Evolutionary conservation across 2,329 filamentous ascomycete genomes (phyloP).

Genomic region (Xylariaceae sp.): DNA sequence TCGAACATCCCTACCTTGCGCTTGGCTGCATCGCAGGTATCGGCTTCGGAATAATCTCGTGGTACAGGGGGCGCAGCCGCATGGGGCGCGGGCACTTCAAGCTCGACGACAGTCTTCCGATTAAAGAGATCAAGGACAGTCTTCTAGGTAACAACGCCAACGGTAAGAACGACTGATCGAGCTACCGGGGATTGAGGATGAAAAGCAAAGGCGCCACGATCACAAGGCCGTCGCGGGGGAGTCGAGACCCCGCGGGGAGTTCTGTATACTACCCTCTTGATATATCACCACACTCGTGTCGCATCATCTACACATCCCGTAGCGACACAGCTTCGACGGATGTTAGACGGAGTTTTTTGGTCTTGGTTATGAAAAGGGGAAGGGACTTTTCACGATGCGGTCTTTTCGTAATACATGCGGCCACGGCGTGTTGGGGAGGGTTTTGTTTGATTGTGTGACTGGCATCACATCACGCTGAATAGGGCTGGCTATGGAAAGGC

Average conservation of each 20-base stretch:
- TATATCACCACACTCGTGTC: conserved; percentile 20
- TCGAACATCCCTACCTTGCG: conserved; percentile 57
- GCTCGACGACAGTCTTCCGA: conserved; percentile 52
- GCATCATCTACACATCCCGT: not conserved
- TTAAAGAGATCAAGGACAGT: conserved; percentile 59
- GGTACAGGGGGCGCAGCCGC: conserved; percentile 53
- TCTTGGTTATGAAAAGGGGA: conserved; percentile 16
- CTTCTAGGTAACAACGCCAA: conserved; percentile 51
- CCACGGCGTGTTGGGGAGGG: not conserved
- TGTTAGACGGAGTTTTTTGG: conserved; percentile 5
- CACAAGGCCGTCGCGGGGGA: conserved; percentile 10
- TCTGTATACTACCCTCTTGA: conserved; percentile 30
- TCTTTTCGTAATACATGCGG: conserved; percentile 1
- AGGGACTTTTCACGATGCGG: conserved; percentile 7
- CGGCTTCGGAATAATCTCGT: conserved; percentile 48
- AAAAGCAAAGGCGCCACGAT: conserved; percentile 8
- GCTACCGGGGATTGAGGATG: conserved; percentile 3
- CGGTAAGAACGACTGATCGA: conserved; percentile 48
- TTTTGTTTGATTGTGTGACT: not conserved
- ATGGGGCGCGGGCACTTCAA: conserved; percentile 57
- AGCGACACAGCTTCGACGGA: conserved; percentile 10
- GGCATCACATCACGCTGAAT: not conserved
- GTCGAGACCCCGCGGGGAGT: conserved; percentile 23
- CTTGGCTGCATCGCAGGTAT: conserved; percentile 56
- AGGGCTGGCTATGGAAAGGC: not conserved